Percentiles rank a stretch among this genome's conserved stretches.
Evolutionary conservation across 2,329 filamentous ascomycete genomes (phyloP).

Genomic region (Thielaviopsis musarum): DNA sequence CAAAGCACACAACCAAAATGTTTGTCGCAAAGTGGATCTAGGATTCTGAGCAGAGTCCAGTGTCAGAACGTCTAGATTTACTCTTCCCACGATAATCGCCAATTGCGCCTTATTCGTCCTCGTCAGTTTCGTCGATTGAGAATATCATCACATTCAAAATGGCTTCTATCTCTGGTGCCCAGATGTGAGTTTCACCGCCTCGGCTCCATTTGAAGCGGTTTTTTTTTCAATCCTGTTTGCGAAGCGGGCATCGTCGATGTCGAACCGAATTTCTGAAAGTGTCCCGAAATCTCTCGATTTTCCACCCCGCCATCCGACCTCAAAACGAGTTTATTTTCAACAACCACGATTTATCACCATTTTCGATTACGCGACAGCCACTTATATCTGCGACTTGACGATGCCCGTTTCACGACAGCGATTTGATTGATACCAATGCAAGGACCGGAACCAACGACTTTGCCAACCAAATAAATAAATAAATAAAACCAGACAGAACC

Average conservation of each 20-base stretch:
- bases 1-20: conserved; percentile 11
- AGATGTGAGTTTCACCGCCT: conserved; percentile 12
- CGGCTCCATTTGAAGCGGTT: not conserved
- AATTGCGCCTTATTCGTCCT: conserved; percentile 10
- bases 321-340: not conserved
- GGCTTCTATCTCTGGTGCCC: conserved; percentile 12
- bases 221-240: not conserved
- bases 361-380: not conserved
- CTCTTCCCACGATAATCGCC: conserved; percentile 12
- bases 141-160: conserved; percentile 13
- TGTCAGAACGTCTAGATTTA: conserved; percentile 12
- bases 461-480: not conserved
- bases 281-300: not conserved
- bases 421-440: not conserved
- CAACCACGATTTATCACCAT: not conserved
- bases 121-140: conserved; percentile 12
- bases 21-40: conserved; percentile 12
- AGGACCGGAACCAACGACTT: not conserved
- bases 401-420: not conserved
- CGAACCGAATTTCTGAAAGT: not conserved
- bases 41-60: conserved; percentile 11
- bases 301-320: not conserved
- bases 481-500: not conserved
- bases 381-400: not conserved
- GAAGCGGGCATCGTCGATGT: conserved; percentile 8